Evolutionary conservation across 768 basidiomycete genomes (phyloP), one percentile per base, ranked within the genome.

Genomic region (Guyanaporus albipodus): DNA sequence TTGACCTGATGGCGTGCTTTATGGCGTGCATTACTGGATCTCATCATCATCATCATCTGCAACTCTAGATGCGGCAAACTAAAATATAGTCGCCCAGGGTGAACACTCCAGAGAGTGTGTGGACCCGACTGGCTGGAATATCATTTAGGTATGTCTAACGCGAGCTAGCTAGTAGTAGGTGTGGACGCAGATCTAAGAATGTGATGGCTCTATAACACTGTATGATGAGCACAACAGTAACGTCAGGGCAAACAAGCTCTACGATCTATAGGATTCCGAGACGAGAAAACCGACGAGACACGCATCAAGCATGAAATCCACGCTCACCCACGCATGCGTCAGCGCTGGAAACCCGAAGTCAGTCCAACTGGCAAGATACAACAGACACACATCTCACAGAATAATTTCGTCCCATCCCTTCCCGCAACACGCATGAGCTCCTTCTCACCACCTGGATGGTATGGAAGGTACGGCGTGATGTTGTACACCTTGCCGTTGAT

Each of bases 251-350:
- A n/a, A n/a, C n/a, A n/a, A n/a, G 8, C 32, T 56, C 61, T 68
- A 71, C 43, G 70, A 71, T 18, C 69, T 63, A 26, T 72, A 68
- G 23, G 81, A 77, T 56, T 91, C 89, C 1, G 85, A 66, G 11
- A 93, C 82, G 32, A 99, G 70, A 59, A 96, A 89, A 14, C 95
- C 95, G 29, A 99, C 87, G 37, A 96, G 72, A 65, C 91, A 97
- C 27, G 82, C 77, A 61, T 97, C 94, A 18, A 99, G 73, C 91
- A 98, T 96, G 57, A 85, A 85, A 41, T 99, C 95, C n/a, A 78
- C 80, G 56, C 91, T 97, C 26, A 99, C 93, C 95, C 95, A 99
- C 4, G 85, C 89, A 66, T 99, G 95, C 0, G 94, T 97, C 19
- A 79, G 68, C 37, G 87, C 95, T 98, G 53, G 15, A 17, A 21